These are phyloP conservation scores for Camelina laxa DNA, from an alignment of 345 rosid species.

Conservation along the genomic window DNA sequence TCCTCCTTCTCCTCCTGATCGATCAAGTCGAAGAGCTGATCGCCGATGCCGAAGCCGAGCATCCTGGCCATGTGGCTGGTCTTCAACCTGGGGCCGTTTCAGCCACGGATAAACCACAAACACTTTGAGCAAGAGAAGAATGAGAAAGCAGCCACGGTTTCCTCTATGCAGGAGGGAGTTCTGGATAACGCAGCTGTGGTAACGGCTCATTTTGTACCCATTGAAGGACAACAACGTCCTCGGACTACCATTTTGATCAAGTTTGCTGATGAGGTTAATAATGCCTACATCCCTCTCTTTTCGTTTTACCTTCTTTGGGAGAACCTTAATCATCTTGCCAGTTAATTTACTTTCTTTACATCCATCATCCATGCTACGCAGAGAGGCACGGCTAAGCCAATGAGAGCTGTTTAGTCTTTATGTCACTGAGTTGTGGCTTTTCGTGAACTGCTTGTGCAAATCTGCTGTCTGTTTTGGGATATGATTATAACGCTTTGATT, in stretches of 20 bases:
- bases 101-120: too few relatives aligned
- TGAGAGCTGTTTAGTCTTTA: constrained; percentile 10
- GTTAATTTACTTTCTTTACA: not conserved
- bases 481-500: not conserved
- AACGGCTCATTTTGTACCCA: constrained; percentile 97
- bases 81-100: too few relatives aligned
- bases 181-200: constrained; percentile 89
- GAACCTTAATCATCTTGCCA: not conserved
- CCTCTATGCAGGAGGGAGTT: constrained; percentile 75
- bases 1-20: too few relatives aligned
- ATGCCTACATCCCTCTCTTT: not conserved
- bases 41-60: too few relatives aligned
- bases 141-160: not conserved
- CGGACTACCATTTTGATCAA: constrained; percentile 97
- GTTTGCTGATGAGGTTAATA: constrained; percentile 90
- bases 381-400: too few relatives aligned
- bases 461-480: constrained; percentile 27
- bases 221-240: constrained; percentile 96
- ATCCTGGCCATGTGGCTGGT: too few relatives aligned
- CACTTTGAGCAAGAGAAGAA: constrained; percentile 12
- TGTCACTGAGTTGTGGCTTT: constrained; percentile 28
- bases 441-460: constrained; percentile 32
- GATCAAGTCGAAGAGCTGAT: too few relatives aligned
- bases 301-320: not conserved
- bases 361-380: constrained; percentile 42